Evolutionary conservation across 768 basidiomycete species (phyloP), one percentile per base, ranked within the genome.

Genomic region (Cubamyces sp.): DNA sequence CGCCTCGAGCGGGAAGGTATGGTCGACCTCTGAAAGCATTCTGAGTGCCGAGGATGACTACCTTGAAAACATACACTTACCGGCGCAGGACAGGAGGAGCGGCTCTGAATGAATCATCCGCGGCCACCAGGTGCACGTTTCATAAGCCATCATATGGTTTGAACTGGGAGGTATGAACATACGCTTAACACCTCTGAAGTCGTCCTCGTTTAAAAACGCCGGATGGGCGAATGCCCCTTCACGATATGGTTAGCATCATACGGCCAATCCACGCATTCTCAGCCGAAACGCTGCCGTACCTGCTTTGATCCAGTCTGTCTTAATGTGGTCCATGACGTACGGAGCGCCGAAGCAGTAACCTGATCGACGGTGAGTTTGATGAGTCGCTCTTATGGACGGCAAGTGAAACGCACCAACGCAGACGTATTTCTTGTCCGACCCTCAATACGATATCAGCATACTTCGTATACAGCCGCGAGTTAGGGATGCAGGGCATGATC

Each of bases 281-380:
- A 25, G 23, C 25, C 23, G 12, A 26, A 16, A 5, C 14, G 25
- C 0, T 25, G 9, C 28, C 75, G 28, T 69, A 84, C 84, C 78
- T 19, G 84, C 82, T 1, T 75, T 73, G 18, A 84, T 67, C 30
- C 78, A 74, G 42, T 82, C 79, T 0, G 75, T 81, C 5, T 77
- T 74, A 1, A 79, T 77, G 3, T 81, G 74, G 5, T 82, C 75
- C 51, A 85, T 75, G 12, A 77, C 77, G 57, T 76, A 84, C 0
- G 84, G 83, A 0, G 75, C 86, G 11, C 84, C 84, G 61, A 85
- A 86, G 66, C 83, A 87, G 62, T 84, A 85, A 16, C 84, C 84
- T 85, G 26, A 40, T 50, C 23, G 4, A 15, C 21, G n/a, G 25
- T 39, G 11, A 47, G 25, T 25, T 28, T 9, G 3, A 15, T 23